A percentile compares a stretch with the other conserved stretches of the same genome.
Conservation (phyloP, 108 stramenopile genomes). For the Schizochytrium sp. region DNA sequence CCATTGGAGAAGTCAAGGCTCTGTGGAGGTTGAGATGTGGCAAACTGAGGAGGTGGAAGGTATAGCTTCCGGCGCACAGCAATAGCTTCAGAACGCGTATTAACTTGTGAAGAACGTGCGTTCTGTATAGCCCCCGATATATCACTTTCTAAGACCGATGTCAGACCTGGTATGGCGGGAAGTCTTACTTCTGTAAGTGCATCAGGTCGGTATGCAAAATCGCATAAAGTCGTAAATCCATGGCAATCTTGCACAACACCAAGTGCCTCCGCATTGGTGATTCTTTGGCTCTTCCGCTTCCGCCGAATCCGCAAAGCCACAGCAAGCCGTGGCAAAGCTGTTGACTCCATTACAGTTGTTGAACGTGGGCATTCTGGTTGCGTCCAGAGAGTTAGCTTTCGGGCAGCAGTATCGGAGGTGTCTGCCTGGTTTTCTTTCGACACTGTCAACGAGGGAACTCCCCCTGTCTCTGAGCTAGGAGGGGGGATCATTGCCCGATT, state of each 20-base stretch:
- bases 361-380: constrained; percentile 33
- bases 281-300: constrained; percentile 23
- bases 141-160: neutral
- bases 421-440: neutral
- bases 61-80: neutral
- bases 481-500: neutral
- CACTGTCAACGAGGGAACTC: neutral
- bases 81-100: neutral
- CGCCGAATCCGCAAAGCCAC: neutral
- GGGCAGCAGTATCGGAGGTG: neutral
- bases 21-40: neutral
- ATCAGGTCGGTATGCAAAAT: constrained; percentile 49
- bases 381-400: neutral
- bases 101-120: neutral
- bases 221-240: constrained; percentile 23
- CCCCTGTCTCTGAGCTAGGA: neutral
- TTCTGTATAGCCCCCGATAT: neutral
- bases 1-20: constrained; percentile 16
- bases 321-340: neutral
- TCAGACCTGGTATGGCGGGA: neutral
- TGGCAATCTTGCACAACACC: constrained; percentile 26
- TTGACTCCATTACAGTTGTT: constrained; percentile 8
- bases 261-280: neutral
- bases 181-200: neutral
- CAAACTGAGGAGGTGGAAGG: neutral